These are phyloP conservation scores for Jacaranda copaia DNA, from an alignment of 257 asterid species.

Conservation along the genomic window DNA sequence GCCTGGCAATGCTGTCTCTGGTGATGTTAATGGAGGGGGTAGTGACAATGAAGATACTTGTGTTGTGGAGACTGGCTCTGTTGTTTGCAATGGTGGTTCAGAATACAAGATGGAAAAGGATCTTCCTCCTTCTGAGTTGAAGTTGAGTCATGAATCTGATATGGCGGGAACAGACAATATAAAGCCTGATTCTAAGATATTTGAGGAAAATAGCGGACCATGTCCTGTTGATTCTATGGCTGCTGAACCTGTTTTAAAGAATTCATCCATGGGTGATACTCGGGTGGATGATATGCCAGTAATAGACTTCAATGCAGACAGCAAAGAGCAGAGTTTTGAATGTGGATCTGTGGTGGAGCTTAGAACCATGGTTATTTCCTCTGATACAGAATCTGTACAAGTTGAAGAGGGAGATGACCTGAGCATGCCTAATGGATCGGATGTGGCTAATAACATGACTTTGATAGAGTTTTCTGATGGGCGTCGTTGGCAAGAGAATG, in stretches of 20 bases:
- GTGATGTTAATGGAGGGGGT: conserved; percentile 62
- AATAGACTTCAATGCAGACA: conserved; percentile 44
- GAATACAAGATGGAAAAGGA: conserved; percentile 52
- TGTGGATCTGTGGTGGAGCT: conserved; percentile 37
- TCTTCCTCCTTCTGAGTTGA: conserved; percentile 42
- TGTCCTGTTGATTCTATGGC: conserved; percentile 46
- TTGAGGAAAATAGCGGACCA: conserved; percentile 41
- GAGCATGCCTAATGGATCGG: conserved; percentile 35
- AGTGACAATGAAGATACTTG: conserved; percentile 78
- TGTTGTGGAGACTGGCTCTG: conserved; percentile 55
- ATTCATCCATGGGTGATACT: conserved; percentile 33
- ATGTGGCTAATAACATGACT: conserved; percentile 37
- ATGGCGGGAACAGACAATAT: conserved; percentile 33
- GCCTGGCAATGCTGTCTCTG: conserved; percentile 47
- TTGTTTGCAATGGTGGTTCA: conserved; percentile 51
- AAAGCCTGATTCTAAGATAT: conserved; percentile 52
- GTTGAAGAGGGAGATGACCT: conserved; percentile 43
- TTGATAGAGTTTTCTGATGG: conserved; percentile 43
- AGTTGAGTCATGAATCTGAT: conserved; percentile 46
- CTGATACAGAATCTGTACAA: conserved; percentile 35
- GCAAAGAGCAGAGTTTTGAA: conserved; percentile 38
- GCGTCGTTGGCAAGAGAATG: conserved; percentile 42
- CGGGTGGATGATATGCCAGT: conserved; percentile 47
- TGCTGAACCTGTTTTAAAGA: conserved; percentile 40
- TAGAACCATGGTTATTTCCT: conserved; percentile 36